phyloP scores from a whole-genome alignment of 2,329 filamentous ascomycete genomes.

The Fonsecaea pedrosoi region DNA sequence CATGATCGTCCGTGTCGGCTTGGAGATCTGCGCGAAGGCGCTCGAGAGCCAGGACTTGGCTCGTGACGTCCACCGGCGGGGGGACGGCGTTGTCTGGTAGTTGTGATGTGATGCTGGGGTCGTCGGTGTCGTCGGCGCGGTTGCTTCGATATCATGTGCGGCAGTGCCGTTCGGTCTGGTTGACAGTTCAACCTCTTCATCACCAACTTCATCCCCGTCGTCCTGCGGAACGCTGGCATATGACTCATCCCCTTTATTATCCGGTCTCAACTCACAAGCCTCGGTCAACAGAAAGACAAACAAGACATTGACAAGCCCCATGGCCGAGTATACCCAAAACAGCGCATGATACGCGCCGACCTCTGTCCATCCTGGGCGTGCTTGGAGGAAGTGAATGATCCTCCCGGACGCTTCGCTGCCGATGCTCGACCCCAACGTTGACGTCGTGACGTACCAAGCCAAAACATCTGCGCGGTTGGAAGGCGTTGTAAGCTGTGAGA shows the following conservation, averaged over 20 bases:
- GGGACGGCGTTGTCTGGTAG: not conserved
- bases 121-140: not conserved
- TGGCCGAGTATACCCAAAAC: conserved; percentile 65
- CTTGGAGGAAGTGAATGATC: conserved; percentile 57
- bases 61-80: conserved; percentile 9
- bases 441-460: conserved; percentile 55
- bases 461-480: conserved; percentile 39
- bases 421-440: conserved; percentile 61
- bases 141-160: conserved; percentile 10
- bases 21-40: conserved; percentile 62
- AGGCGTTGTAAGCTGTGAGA: conserved; percentile 43
- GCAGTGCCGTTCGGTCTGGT: conserved; percentile 2
- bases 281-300: conserved; percentile 57
- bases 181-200: not conserved
- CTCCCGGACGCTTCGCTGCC: conserved; percentile 62
- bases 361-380: conserved; percentile 57
- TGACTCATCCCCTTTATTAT: conserved; percentile 32
- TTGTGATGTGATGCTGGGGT: not conserved
- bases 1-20: conserved; percentile 64
- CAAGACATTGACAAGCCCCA: conserved; percentile 61
- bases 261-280: conserved; percentile 57
- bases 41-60: conserved; percentile 27
- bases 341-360: conserved; percentile 62
- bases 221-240: conserved; percentile 38
- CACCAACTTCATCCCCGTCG: conserved; percentile 24